Base-by-base conservation (phyloP, 805 yeast genomes). In the Naumovozyma baii region DNA sequence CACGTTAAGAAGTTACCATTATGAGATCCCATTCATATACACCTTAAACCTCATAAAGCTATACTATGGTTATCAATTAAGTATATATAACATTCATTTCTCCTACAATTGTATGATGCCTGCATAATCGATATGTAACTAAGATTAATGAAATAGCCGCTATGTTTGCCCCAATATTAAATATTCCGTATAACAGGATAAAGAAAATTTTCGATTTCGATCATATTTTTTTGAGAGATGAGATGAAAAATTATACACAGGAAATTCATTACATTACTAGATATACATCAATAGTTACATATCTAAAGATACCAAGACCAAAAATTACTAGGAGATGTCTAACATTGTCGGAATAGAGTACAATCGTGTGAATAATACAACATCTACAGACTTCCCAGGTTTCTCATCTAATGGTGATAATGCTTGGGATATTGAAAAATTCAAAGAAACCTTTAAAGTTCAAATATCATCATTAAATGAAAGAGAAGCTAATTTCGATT, bases 351-450 rank as follows among this genome's bases (percentile, higher is more conserved):
- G 87, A 22, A 80, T 87, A 38, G 95, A 88, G 57, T 80, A 81
- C 61, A 92, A 88, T 59, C 76, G 96, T 54, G 96, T 88, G 31
- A 81, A 94, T 14, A 85, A 87, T 64, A 85, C 92, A 3, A 71
- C 90, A 1, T 73, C 94, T 31, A 85, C 88, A 1, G 96, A 88
- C 57, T 90, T 87, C 58, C 97, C 97, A 4, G 96, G 96, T 2
- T 84, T 81, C 59, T 67, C 72, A 12, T 49, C 63, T 26, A 70
- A 69, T 46, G 66, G 75, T 22, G 87, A 79, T 49, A 67, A 73
- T 46, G 73, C 86, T 2, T 90, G 97, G 96, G 79, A 79, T 59
- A 66, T 87, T 28, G 90, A 84, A 41, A 78, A 75, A 54, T 88
- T 90, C 67, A 80, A 80, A 57, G 61, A 78, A 38, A 57, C 64